Percentiles rank a stretch among this genome's conserved stretches.
Evolutionary conservation across 306 rosid species (phyloP).

Genomic region (Biancaea sappan): DNA sequence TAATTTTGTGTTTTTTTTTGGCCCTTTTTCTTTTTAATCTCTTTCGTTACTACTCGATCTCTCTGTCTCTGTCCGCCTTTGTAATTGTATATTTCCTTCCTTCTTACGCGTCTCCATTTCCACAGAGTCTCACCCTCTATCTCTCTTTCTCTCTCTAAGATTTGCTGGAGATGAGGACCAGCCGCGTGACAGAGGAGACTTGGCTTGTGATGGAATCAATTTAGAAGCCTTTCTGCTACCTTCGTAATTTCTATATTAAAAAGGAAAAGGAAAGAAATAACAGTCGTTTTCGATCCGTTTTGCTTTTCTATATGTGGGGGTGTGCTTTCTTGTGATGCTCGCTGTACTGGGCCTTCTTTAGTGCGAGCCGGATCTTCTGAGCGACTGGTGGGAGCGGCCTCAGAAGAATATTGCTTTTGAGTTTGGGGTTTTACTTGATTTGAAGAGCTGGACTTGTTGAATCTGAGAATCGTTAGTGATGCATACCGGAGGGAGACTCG

Average conservation of each 20-base stretch:
- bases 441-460: conserved; percentile 26
- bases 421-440: conserved; percentile 25
- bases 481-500: conserved; percentile 74
- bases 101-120: conserved; percentile 49
- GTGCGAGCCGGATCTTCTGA: conserved; percentile 38
- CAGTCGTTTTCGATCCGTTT: conserved; percentile 26
- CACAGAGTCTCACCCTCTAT: conserved; percentile 18
- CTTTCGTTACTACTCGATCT: conserved; percentile 19
- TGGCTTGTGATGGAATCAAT: conserved; percentile 45
- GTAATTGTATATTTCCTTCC: conserved; percentile 38
- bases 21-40: conserved; percentile 16
- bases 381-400: conserved; percentile 22
- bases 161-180: conserved; percentile 31
- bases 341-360: conserved; percentile 13
- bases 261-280: neutral
- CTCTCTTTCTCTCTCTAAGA: neutral
- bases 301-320: conserved; percentile 26
- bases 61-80: conserved; percentile 1
- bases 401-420: conserved; percentile 38
- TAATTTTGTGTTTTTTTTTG: neutral
- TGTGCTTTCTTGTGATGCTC: conserved; percentile 36
- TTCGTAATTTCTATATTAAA: neutral
- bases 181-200: conserved; percentile 34
- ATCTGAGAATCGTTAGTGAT: conserved; percentile 37
- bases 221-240: neutral